A percentile compares a stretch with the other conserved stretches of the same genome.
Conservation (phyloP, 1,284 basidiomycete genomes). For the Leccinum pachyderme region DNA sequence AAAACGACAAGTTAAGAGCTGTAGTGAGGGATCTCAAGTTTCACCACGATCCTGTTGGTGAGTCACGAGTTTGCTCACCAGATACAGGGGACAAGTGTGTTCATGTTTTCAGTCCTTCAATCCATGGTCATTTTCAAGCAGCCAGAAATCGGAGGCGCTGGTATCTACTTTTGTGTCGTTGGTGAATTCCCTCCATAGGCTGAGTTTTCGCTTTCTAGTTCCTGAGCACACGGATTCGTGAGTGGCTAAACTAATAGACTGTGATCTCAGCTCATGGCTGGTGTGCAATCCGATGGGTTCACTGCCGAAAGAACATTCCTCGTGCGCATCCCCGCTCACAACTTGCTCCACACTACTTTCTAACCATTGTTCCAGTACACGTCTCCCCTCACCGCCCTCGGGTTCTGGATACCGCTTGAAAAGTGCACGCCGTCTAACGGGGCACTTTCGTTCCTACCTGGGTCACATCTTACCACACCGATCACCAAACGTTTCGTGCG, state of each 20-base stretch:
- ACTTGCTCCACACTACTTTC: background rate
- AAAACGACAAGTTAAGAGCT: constrained; percentile 65
- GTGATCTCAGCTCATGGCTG: constrained; percentile 4
- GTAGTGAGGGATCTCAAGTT: constrained; percentile 76
- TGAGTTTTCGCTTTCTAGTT: constrained; percentile 42
- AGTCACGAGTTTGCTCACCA: constrained; percentile 11
- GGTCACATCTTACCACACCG: constrained; percentile 76
- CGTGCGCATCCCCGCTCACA: constrained; percentile 38
- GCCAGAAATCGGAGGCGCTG: constrained; percentile 84
- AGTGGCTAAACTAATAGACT: constrained; percentile 29
- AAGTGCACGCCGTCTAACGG: constrained; percentile 83
- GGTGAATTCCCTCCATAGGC: background rate
- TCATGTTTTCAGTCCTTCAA: constrained; percentile 67
- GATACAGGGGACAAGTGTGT: background rate
- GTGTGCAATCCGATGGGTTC: constrained; percentile 1
- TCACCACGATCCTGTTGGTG: constrained; percentile 81
- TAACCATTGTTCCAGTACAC: constrained; percentile 66
- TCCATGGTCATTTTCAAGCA: constrained; percentile 96
- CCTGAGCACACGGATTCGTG: constrained; percentile 83
- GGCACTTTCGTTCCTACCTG: constrained; percentile 87
- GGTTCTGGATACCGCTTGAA: constrained; percentile 95
- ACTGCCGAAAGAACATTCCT: constrained; percentile 60
- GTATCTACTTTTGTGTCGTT: constrained; percentile 38
- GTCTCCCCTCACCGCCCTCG: constrained; percentile 85
- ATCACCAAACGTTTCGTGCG: constrained; percentile 85